These are phyloP conservation scores for Phytomonas sp. DNA, from an alignment of 208 protist genomes.

Conservation along the genomic window DNA sequence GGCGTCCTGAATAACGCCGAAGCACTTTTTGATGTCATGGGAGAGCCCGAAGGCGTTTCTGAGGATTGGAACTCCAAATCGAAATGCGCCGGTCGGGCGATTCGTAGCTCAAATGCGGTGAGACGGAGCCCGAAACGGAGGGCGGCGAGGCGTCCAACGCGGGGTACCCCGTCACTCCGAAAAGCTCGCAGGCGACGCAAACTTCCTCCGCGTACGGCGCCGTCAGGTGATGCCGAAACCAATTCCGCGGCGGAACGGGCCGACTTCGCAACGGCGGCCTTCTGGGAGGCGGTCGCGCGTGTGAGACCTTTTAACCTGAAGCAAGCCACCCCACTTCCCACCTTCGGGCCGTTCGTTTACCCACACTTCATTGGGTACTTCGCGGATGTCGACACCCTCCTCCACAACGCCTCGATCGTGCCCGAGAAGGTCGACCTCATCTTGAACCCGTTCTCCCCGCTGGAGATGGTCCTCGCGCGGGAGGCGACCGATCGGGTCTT, in stretches of 20 bases:
- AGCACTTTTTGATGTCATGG: too few relatives aligned
- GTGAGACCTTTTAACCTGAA: slow-evolving; percentile 48
- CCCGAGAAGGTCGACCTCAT: slow-evolving; percentile 81
- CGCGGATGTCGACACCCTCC: slow-evolving; percentile 74
- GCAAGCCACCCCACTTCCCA: slow-evolving; percentile 66
- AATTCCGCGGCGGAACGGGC: too few relatives aligned
- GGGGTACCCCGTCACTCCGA: background rate
- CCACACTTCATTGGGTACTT: slow-evolving; percentile 84
- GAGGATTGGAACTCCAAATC: too few relatives aligned
- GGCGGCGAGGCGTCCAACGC: background rate
- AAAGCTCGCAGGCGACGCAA: slow-evolving; percentile 6
- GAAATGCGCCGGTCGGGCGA: too few relatives aligned
- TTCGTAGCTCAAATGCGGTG: too few relatives aligned
- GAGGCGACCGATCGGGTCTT: slow-evolving; percentile 73
- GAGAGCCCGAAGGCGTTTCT: too few relatives aligned
- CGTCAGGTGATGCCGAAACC: too few relatives aligned
- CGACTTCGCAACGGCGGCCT: slow-evolving; percentile 16
- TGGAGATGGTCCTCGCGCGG: slow-evolving; percentile 80
- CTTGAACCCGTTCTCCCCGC: slow-evolving; percentile 69
- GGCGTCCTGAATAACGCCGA: too few relatives aligned
- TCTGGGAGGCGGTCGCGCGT: slow-evolving; percentile 27
- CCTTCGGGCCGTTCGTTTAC: slow-evolving; percentile 51
- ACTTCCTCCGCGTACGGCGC: too few relatives aligned
- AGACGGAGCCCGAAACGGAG: background rate
- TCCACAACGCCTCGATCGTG: slow-evolving; percentile 82